These are phyloP conservation scores for Bipolaris oryzae DNA, from an alignment of 2,329 filamentous ascomycete genomes.

Conservation along the genomic window DNA sequence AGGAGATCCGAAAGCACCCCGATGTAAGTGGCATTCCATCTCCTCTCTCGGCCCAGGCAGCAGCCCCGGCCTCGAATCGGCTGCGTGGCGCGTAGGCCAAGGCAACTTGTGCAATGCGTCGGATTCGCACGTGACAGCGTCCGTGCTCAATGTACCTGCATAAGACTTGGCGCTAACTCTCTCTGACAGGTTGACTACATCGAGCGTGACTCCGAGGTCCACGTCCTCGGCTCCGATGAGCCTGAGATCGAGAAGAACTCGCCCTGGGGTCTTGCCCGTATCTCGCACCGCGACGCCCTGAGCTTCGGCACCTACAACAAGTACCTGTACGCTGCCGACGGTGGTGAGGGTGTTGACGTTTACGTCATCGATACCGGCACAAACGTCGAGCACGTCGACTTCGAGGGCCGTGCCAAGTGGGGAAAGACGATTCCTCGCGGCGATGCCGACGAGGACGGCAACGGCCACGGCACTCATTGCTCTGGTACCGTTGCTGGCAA, in stretches of 20 bases:
- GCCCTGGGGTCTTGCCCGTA: constrained; percentile 98
- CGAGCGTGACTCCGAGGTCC: constrained; percentile 91
- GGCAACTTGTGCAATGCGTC: constrained; percentile 33
- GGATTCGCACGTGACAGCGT: constrained; percentile 33
- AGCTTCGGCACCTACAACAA: constrained; percentile 96
- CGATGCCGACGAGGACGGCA: constrained; percentile 90
- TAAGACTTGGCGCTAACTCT: constrained; percentile 34
- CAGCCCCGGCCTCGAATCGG: not conserved
- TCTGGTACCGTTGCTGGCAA: constrained; percentile 96
- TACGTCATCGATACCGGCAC: constrained; percentile 99
- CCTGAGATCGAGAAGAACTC: constrained; percentile 82
- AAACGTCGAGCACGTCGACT: constrained; percentile 93
- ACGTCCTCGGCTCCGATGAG: constrained; percentile 67
- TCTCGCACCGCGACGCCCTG: constrained; percentile 89
- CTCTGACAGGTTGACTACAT: constrained; percentile 84
- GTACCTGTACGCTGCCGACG: constrained; percentile 88
- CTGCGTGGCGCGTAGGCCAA: constrained; percentile 1
- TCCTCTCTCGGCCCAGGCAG: not conserved
- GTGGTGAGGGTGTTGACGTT: constrained; percentile 96
- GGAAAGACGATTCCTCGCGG: constrained; percentile 91
- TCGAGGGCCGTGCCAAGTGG: constrained; percentile 94
- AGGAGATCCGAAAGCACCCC: constrained; percentile 91
- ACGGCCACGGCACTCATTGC: constrained; percentile 98
- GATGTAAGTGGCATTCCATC: constrained; percentile 74
- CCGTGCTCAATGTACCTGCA: constrained; percentile 16